Percentiles rank a stretch among this genome's conserved stretches.
These are phyloP conservation scores for Bolboschoenus planiculmis DNA, from an alignment of 176 grass and related monocot species.

Conservation along the genomic window DNA sequence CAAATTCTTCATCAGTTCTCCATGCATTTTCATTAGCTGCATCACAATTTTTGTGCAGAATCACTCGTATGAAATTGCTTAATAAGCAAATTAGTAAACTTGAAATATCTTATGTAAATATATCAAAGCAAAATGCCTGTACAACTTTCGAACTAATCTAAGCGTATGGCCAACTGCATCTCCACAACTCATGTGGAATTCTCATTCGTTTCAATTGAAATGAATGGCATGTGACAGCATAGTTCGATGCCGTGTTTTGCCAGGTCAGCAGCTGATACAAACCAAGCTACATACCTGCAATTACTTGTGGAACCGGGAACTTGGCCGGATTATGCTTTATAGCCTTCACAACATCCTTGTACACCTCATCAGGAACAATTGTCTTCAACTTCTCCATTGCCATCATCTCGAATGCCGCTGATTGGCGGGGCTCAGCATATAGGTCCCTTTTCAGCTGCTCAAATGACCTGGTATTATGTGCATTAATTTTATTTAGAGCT, in stretches of 20 bases:
- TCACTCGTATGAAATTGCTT: not conserved
- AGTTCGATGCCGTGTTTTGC: not conserved
- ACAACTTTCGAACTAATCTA: not conserved
- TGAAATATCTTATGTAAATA: not conserved
- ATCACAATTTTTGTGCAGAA: not conserved
- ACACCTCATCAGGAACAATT: constrained; percentile 44
- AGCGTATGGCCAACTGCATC: not conserved
- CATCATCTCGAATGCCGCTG: constrained; percentile 11
- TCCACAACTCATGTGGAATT: not conserved
- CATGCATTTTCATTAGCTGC: constrained; percentile 61
- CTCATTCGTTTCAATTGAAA: not conserved
- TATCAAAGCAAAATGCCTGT: not conserved
- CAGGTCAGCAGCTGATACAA: not conserved
- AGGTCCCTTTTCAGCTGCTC: constrained; percentile 58
- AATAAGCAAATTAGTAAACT: not conserved
- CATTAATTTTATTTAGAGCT: not conserved
- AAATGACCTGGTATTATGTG: constrained; percentile 23
- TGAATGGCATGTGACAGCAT: not conserved
- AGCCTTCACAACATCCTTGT: constrained; percentile 43
- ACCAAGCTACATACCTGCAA: constrained; percentile 36
- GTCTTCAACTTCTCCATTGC: constrained; percentile 62
- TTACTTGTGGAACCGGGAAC: constrained; percentile 76
- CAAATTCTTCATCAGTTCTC: constrained; percentile 87
- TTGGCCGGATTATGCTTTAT: constrained; percentile 54
- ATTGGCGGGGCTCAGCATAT: constrained; percentile 27